Evolutionary conservation across 2,329 filamentous ascomycete genomes (phyloP).

Genomic region (Lachnellula suecica): DNA sequence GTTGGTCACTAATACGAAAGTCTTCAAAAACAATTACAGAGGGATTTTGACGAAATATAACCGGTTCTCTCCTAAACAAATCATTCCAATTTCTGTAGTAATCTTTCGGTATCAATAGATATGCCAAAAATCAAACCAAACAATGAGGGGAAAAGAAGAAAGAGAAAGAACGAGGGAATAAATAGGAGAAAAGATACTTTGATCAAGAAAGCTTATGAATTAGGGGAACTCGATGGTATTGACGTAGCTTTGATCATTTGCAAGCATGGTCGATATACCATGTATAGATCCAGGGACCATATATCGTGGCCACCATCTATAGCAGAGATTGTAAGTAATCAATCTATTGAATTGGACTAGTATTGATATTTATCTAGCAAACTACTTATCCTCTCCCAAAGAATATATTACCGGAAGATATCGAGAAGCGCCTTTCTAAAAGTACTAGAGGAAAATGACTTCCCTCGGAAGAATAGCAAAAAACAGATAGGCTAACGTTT

Average conservation of each 20-base stretch:
- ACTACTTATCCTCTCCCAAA: background rate
- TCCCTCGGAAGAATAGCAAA: background rate
- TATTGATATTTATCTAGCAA: background rate
- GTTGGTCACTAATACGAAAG: slow-evolving; percentile 1
- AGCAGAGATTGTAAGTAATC: background rate
- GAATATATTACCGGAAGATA: background rate
- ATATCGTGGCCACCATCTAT: background rate
- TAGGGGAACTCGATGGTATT: background rate
- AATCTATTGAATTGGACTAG: background rate
- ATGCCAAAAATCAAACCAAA: background rate
- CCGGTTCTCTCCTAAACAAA: background rate
- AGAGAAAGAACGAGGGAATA: background rate
- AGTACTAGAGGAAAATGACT: background rate
- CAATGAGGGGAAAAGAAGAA: background rate
- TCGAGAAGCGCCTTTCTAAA: background rate
- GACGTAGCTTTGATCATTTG: background rate
- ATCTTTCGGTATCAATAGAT: background rate
- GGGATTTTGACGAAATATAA: slow-evolving; percentile 1
- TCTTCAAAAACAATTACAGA: background rate
- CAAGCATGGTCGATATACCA: background rate
- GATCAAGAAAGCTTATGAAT: background rate
- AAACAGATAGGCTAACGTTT: slow-evolving; percentile 9
- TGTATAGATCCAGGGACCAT: background rate
- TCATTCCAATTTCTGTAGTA: background rate
- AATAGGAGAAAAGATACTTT: background rate